Conservation (phyloP, 345 rosid genomes). For the Acer campestre region DNA sequence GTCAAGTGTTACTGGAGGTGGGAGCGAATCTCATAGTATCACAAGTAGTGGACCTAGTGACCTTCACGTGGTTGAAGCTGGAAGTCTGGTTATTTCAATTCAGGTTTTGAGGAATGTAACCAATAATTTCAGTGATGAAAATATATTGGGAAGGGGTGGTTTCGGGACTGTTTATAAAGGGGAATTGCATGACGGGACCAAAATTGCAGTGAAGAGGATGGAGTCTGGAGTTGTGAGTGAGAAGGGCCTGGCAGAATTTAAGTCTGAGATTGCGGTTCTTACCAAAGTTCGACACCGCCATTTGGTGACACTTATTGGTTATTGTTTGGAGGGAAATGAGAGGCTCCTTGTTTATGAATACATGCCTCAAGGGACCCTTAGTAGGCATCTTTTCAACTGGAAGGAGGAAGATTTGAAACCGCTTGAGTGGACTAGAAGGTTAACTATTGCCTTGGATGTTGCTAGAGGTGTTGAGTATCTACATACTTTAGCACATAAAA, state of each 20-base stretch:
- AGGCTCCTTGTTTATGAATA: constrained; percentile 25
- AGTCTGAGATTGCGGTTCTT: constrained; percentile 48
- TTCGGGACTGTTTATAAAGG: constrained; percentile 27
- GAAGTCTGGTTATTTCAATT: constrained; percentile 25
- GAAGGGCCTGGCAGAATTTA: constrained; percentile 42
- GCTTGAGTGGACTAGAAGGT: constrained; percentile 45
- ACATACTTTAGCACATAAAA: constrained; percentile 46
- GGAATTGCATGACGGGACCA: constrained; percentile 42
- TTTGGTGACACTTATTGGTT: constrained; percentile 45
- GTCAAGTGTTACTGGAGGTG: constrained; percentile 24
- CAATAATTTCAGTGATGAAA: constrained; percentile 21
- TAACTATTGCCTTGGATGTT: constrained; percentile 46
- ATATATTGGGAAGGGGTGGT: constrained; percentile 24
- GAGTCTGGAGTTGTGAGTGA: constrained; percentile 36
- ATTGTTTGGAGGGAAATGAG: constrained; percentile 34
- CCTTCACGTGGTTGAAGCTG: constrained; percentile 25
- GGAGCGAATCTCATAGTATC: constrained; percentile 14
- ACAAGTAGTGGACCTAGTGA: constrained; percentile 23
- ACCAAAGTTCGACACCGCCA: constrained; percentile 48
- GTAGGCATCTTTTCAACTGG: constrained; percentile 38
- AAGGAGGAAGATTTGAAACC: constrained; percentile 33
- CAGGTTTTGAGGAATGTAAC: constrained; percentile 41
- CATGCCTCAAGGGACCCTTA: constrained; percentile 32
- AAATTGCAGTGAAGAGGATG: constrained; percentile 51
- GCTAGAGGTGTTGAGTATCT: constrained; percentile 53